Evolutionary conservation across 768 basidiomycete genomes (phyloP).

Genomic region (Podaxis sp.): DNA sequence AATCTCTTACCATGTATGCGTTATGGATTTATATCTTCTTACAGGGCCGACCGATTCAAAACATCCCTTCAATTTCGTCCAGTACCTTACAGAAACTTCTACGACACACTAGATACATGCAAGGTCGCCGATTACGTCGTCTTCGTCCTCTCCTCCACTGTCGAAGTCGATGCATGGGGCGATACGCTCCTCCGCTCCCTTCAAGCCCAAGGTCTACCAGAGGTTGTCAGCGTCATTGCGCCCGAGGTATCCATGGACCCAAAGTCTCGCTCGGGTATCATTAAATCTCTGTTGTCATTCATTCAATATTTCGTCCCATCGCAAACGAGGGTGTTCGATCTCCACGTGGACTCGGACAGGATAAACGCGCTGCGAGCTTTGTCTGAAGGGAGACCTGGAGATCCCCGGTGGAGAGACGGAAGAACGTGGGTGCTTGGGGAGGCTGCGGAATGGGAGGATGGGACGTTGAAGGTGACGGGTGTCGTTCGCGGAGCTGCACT

Average conservation of each 20-base stretch:
- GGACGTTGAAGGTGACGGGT: slow-evolving; percentile 76
- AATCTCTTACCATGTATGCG: neutral
- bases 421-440: slow-evolving; percentile 75
- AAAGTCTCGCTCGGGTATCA: slow-evolving; percentile 65
- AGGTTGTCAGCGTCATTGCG: slow-evolving; percentile 74
- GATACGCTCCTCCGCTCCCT: slow-evolving; percentile 85
- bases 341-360: slow-evolving; percentile 61
- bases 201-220: slow-evolving; percentile 89
- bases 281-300: slow-evolving; percentile 92
- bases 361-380: slow-evolving; percentile 74
- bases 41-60: slow-evolving; percentile 85
- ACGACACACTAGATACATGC: slow-evolving; percentile 79
- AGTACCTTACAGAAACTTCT: slow-evolving; percentile 69
- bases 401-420: slow-evolving; percentile 82
- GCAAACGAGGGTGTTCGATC: slow-evolving; percentile 74
- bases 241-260: slow-evolving; percentile 51
- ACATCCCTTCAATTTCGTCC: slow-evolving; percentile 87
- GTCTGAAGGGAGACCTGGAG: slow-evolving; percentile 81
- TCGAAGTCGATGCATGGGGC: slow-evolving; percentile 84
- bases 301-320: slow-evolving; percentile 92
- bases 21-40: slow-evolving; percentile 9
- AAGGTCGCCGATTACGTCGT: slow-evolving; percentile 91
- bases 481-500: slow-evolving; percentile 78
- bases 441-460: slow-evolving; percentile 57
- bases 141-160: slow-evolving; percentile 74